Percentiles rank a stretch among this genome's conserved stretches.
phyloP scores from a whole-genome alignment of 1,284 basidiomycete species.

The Taiwanofungus camphoratus region DNA sequence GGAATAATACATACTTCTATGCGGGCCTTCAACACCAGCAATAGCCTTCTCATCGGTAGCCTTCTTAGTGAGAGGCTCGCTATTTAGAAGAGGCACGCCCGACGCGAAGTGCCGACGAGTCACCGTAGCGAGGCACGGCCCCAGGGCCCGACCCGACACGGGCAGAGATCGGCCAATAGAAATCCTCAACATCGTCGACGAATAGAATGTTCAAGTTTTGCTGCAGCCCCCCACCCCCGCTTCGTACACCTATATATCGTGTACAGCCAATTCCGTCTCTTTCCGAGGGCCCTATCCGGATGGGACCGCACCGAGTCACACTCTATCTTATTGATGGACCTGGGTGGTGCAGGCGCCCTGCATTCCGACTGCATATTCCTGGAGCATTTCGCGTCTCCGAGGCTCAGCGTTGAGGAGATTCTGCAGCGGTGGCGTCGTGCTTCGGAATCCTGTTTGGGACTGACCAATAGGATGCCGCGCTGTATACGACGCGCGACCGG shows the following conservation, averaged over 20 bases:
- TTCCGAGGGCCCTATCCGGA: too few relatives aligned
- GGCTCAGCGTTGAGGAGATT: too few relatives aligned
- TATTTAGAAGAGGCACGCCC: constrained; percentile 5
- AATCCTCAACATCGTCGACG: constrained; percentile 9
- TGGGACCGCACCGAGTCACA: too few relatives aligned
- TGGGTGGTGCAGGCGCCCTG: too few relatives aligned
- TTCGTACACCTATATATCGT: constrained; percentile 16
- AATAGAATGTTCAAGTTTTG: not conserved
- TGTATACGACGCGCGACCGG: too few relatives aligned
- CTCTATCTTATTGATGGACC: too few relatives aligned
- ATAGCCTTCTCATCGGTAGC: constrained; percentile 16
- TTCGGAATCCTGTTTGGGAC: too few relatives aligned
- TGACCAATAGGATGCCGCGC: too few relatives aligned
- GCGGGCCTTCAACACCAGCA: constrained; percentile 27
- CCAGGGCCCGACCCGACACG: constrained; percentile 9
- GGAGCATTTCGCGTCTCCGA: too few relatives aligned
- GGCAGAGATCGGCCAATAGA: constrained; percentile 8
- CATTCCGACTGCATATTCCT: too few relatives aligned
- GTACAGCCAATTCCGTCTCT: constrained; percentile 15
- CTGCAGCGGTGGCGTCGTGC: too few relatives aligned
- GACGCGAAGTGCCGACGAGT: constrained; percentile 14
- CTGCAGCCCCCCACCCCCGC: not conserved
- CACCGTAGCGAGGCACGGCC: constrained; percentile 10
- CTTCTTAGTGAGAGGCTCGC: constrained; percentile 11
- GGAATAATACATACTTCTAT: constrained; percentile 29